Evolutionary conservation across 2,329 filamentous ascomycete species (phyloP).

Genomic region (Verticillium dahliae): DNA sequence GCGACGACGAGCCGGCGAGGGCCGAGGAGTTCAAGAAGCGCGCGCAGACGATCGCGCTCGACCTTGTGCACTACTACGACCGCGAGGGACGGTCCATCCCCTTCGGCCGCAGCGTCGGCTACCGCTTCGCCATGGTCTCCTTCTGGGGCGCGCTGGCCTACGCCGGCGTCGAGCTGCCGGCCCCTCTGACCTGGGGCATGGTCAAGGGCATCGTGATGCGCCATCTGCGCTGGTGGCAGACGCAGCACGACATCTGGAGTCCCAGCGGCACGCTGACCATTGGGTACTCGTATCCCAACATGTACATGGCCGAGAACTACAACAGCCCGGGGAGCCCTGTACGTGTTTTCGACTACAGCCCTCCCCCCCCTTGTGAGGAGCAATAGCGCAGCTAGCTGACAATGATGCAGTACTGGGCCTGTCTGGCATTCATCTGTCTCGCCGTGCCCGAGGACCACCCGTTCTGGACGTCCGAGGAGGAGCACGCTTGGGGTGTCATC

Average conservation of each 20-base stretch:
- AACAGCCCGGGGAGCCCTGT: slow-evolving; percentile 66
- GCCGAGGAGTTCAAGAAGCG: slow-evolving; percentile 64
- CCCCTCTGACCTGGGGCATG: slow-evolving; percentile 69
- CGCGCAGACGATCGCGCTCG: slow-evolving; percentile 59
- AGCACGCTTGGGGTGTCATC: slow-evolving; percentile 49
- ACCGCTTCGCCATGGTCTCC: slow-evolving; percentile 79
- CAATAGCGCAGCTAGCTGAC: background rate
- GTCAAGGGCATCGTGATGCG: slow-evolving; percentile 70
- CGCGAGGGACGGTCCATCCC: slow-evolving; percentile 65
- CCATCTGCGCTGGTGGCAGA: slow-evolving; percentile 75
- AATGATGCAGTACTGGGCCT: slow-evolving; percentile 64
- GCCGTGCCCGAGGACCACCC: slow-evolving; percentile 63
- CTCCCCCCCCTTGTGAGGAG: too few species aligned
- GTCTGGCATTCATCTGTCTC: slow-evolving; percentile 68
- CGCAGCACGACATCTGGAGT: slow-evolving; percentile 67
- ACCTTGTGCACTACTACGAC: slow-evolving; percentile 72
- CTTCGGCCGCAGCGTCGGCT: slow-evolving; percentile 71
- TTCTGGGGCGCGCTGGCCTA: slow-evolving; percentile 78
- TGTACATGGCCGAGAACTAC: slow-evolving; percentile 78
- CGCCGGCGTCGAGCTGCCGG: slow-evolving; percentile 65
- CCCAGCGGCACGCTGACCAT: slow-evolving; percentile 68
- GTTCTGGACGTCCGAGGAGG: slow-evolving; percentile 67
- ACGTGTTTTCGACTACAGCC: slow-evolving; percentile 14
- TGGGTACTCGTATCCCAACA: slow-evolving; percentile 74
- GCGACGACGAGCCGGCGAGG: slow-evolving; percentile 57